These are phyloP conservation scores for Lathyrus oleraceus DNA, from an alignment of 306 rosid species.

Conservation along the genomic window DNA sequence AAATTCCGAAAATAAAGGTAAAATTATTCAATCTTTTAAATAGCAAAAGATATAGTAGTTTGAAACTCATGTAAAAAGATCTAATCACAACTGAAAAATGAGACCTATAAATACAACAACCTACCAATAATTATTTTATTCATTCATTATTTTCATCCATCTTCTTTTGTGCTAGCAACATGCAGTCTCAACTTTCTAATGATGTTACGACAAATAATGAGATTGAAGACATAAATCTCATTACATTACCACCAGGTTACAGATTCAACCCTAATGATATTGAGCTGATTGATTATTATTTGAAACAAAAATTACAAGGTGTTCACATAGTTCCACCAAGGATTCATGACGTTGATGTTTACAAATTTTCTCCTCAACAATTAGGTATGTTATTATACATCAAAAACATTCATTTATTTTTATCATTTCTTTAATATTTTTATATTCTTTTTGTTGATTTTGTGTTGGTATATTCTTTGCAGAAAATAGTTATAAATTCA, in stretches of 20 bases:
- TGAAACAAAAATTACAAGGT: background rate
- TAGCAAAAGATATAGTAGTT: no score
- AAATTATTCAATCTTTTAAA: no score
- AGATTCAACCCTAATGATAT: background rate
- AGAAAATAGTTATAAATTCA: background rate
- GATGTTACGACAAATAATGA: background rate
- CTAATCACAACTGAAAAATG: no score
- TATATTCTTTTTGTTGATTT: background rate
- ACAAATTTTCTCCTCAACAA: background rate
- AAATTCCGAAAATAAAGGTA: no score
- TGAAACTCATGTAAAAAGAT: no score
- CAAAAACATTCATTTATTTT: background rate
- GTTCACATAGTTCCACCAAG: no score
- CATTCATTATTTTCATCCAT: background rate
- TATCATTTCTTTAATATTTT: background rate
- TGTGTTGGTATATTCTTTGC: background rate
- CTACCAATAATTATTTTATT: no score
- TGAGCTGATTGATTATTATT: constrained; percentile 1
- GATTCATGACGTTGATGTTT: background rate
- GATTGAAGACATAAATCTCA: background rate
- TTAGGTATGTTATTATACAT: background rate
- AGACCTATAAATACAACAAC: no score
- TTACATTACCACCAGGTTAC: background rate
- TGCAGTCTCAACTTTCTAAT: background rate
- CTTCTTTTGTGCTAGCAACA: background rate